Base-by-base conservation (phyloP, 768 basidiomycete species). In the Harrya chromipes region DNA sequence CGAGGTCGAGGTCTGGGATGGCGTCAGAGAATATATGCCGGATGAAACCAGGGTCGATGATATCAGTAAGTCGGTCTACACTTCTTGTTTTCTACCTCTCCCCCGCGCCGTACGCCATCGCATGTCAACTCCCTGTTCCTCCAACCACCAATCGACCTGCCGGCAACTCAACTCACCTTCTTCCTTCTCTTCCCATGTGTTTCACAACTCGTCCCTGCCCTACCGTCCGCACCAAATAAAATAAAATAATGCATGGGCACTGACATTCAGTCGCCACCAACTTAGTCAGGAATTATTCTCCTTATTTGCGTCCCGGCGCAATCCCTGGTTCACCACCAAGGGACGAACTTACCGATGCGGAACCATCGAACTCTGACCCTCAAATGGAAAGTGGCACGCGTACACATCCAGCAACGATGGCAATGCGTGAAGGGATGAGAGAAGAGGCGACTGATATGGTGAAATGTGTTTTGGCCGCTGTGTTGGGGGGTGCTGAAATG, bases 271-370 rank as follows among this genome's bases (percentile, higher is more conserved):
- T 94, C 80, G 79, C 79, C 69, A 79, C 76, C 61, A 90, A 92
- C 78, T 74, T 94, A 88, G 89, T 91, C 77, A 79, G 81, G 76
- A 93, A 94, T 64, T 94, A 94, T 67, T 89, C 88, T 38, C 92
- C 93, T 14, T 86, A 94, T 70, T 78, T 95, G 58, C 68, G 81
- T 46, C 55, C 65, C 9, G 13, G 54, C 19, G 52, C 52, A 45
- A 26, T 64, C 38, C 58, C 63, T 43, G 50, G 41, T 47, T 49
- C 45, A 38, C 31, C 50, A 21, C 23, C 12, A 17, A 41, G 8
- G 26, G 52, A 48, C 29, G 60, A 54, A 29, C 43, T 41, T 26
- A 37, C 35, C 23, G 43, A 49, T 14, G 24, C 43, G n/a, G 43
- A 43, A 11, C 17, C 47, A 46, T 41, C 52, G 10, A 43, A 43